A percentile compares a stretch with the other conserved stretches of the same genome.
phyloP scores from a whole-genome alignment of 2,329 filamentous ascomycete species.

The Paraconiothyrium sp. region DNA sequence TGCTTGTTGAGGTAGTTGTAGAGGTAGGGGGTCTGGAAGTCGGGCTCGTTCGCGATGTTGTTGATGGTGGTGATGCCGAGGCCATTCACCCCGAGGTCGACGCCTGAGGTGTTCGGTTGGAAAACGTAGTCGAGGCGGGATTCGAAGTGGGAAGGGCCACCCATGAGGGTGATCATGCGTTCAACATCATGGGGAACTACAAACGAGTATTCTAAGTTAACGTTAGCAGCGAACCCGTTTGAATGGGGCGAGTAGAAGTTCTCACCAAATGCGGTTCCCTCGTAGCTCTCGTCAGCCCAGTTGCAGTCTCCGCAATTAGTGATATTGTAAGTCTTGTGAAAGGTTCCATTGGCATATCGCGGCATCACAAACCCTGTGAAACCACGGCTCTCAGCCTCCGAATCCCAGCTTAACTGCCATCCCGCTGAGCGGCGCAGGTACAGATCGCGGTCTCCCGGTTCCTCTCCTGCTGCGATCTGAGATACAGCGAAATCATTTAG shows the following conservation, averaged over 20 bases:
- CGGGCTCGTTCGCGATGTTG: slow-evolving; percentile 52
- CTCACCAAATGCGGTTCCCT: slow-evolving; percentile 52
- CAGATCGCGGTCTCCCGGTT: slow-evolving; percentile 51
- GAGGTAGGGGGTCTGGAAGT: slow-evolving; percentile 52
- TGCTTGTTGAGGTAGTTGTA: slow-evolving; percentile 56
- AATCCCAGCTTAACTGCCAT: slow-evolving; percentile 55
- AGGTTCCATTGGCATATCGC: slow-evolving; percentile 46
- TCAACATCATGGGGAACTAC: slow-evolving; percentile 55
- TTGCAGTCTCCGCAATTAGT: slow-evolving; percentile 54
- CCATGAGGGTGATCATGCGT: slow-evolving; percentile 55
- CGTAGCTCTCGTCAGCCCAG: slow-evolving; percentile 54
- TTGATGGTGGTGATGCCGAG: slow-evolving; percentile 49
- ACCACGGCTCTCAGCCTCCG: slow-evolving; percentile 47
- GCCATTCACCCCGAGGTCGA: slow-evolving; percentile 47
- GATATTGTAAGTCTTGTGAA: slow-evolving; percentile 53
- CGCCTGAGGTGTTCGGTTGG: slow-evolving; percentile 49
- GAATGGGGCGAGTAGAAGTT: neutral
- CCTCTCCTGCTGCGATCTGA: slow-evolving; percentile 52
- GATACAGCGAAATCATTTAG: slow-evolving; percentile 56
- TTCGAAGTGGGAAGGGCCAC: slow-evolving; percentile 51
- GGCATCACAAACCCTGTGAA: slow-evolving; percentile 51
- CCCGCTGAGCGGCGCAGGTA: slow-evolving; percentile 53
- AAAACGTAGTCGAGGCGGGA: slow-evolving; percentile 54
- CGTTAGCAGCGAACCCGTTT: slow-evolving; percentile 5
- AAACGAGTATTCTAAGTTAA: slow-evolving; percentile 52